Conservation (phyloP, 805 yeast genomes). For the Nakazawaea sp. region DNA sequence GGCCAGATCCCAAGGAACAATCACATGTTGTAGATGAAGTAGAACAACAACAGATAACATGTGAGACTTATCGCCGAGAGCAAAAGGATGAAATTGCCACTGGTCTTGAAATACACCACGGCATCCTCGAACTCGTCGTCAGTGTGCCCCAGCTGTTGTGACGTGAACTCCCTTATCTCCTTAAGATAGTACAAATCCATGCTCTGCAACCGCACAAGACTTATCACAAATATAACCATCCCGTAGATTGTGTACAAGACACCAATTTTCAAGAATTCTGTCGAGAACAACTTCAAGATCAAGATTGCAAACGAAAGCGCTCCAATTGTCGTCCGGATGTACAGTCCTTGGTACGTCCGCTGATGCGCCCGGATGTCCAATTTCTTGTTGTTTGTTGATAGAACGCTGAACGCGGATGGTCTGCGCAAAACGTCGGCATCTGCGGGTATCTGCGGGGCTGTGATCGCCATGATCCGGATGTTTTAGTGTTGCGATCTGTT, state of each 20-base stretch:
- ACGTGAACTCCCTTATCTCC: slow-evolving; percentile 12
- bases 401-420: slow-evolving; percentile 26
- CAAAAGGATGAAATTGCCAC: slow-evolving; percentile 54
- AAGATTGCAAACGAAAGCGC: slow-evolving; percentile 58
- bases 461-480: too few relatives aligned
- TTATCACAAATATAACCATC: slow-evolving; percentile 30
- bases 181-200: slow-evolving; percentile 23
- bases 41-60: slow-evolving; percentile 43
- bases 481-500: too few relatives aligned
- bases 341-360: slow-evolving; percentile 82
- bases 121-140: slow-evolving; percentile 23
- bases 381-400: slow-evolving; percentile 32
- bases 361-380: slow-evolving; percentile 64
- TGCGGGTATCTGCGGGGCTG: too few relatives aligned
- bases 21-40: slow-evolving; percentile 9
- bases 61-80: slow-evolving; percentile 41
- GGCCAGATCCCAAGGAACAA: too few relatives aligned
- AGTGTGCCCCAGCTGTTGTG: slow-evolving; percentile 1
- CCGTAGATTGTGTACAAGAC: slow-evolving; percentile 61
- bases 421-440: too few relatives aligned
- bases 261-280: slow-evolving; percentile 62
- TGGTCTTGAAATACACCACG: slow-evolving; percentile 43
- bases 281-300: slow-evolving; percentile 56
- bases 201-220: slow-evolving; percentile 24
- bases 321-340: slow-evolving; percentile 65